Base-by-base conservation (phyloP, 1,284 basidiomycete species). In the Puccinia horiana region DNA sequence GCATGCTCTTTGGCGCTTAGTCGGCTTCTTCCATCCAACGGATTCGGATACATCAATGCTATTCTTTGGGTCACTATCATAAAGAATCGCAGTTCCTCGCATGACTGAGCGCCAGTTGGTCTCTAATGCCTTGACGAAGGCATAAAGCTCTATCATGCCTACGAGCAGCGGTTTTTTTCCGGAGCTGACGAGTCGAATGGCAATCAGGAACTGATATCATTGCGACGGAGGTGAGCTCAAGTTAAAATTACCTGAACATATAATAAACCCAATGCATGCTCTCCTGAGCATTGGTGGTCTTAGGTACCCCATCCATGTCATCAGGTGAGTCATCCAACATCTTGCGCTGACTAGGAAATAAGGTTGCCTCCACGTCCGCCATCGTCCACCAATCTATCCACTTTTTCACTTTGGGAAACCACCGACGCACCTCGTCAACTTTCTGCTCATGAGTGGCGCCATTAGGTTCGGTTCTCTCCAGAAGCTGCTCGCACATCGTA, bases 311-410 rank as follows among this genome's bases (percentile, higher is more conserved):
- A 65, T 65, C 61, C 5, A 18, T 26, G 11, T 26, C 61, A 29
- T 65, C 29, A 8, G 61, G 61, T 32, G 29, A 35, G 35, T 65
- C 61, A 5, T 65, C 61, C 26, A 65, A 26, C 61, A 65, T 65
- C 8, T 6, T 26, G 14, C 61, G 18, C 11, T 26, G 29, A 54
- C 52, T n/a, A n/a, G n/a, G n/a, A n/a, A n/a, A n/a, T n/a, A n/a
- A n/a, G n/a, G n/a, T n/a, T n/a, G n/a, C n/a, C n/a, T n/a, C n/a
- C n/a, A n/a, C n/a, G n/a, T n/a, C n/a, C n/a, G n/a, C n/a, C n/a
- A n/a, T n/a, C n/a, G n/a, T 54, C 61, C 61, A 65, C 61, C 61
- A 65, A 37, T 65, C 61, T 32, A 65, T 14, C 61, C 61, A 65
- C 61, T 18, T 32, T 14, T 37, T 35, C 3, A 37, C 61, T 35